Base-by-base conservation (phyloP, 176 grass and related monocot species). In the Triticum dicoccoides region DNA sequence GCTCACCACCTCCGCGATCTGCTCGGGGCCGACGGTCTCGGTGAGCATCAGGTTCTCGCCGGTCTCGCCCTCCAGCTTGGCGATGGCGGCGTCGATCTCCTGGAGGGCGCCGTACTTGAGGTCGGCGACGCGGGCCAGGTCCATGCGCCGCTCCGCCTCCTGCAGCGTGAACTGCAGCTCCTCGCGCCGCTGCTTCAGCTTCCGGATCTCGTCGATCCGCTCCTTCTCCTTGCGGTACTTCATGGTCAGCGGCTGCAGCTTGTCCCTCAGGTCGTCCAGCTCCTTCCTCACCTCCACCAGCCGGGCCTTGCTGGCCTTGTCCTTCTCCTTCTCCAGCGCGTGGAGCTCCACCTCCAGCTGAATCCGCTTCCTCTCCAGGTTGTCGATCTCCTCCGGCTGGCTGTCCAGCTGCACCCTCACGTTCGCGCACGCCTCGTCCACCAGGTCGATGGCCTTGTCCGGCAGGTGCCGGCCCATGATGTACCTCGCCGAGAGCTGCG, bases 291-390 rank as follows among this genome's bases (percentile, higher is more conserved):
- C 92, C 88, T 97, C 90, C 12, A 94, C 65, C 5, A 97, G 81
- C 49, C 95, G 86, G 10, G 86, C 89, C 73, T 91, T 97, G 83
- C 89, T 94, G 45, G 92, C 95, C 74, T 94, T 97, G 70, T 97
- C 95, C 70, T 97, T 97, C 81, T 97, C 94, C 70, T 94, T 97
- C 88, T 97, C 95, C 27, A 97, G 88, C 0, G 92, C 90, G 83
- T 94, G 92, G 17, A 87, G 83, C 85, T 97, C 95, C 1, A 97
- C 89, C 66, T 97, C 94, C 9, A 97, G 82, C 77, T 97, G 94
- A 64, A 94, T 97, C 63, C 92, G 84, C 59, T 94, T 94, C 78
- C 92, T 89, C 62, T 94, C 88, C 17, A 97, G 79, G n/a, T 97
- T 97, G 41, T 97, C 92, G 9, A 97, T 94, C 80, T 94, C 92